These are phyloP conservation scores for Mycena filopes DNA, from an alignment of 768 basidiomycete genomes.

Conservation along the genomic window DNA sequence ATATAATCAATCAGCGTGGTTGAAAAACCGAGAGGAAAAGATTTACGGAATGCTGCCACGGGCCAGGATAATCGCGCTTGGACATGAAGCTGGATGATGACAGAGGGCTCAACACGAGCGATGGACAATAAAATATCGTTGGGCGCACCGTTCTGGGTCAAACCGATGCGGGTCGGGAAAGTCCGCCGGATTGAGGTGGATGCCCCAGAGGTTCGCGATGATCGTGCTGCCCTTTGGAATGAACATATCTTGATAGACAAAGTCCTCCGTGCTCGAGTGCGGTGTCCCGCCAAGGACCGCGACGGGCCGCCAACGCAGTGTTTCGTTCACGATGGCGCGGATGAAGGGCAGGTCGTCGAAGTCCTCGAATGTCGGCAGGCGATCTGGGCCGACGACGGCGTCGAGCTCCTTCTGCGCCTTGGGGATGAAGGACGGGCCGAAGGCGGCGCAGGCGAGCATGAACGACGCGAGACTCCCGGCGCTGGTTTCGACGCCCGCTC, in stretches of 20 bases:
- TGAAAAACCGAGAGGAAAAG: not conserved
- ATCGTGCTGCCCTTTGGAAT: slow-evolving; percentile 51
- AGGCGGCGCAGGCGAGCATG: slow-evolving; percentile 40
- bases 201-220: slow-evolving; percentile 46
- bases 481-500: slow-evolving; percentile 60
- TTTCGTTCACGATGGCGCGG: slow-evolving; percentile 52
- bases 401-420: slow-evolving; percentile 56
- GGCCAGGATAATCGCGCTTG: slow-evolving; percentile 31
- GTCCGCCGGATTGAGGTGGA: slow-evolving; percentile 30
- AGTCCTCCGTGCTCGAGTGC: slow-evolving; percentile 50
- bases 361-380: slow-evolving; percentile 52
- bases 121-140: no score
- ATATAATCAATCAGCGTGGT: not conserved
- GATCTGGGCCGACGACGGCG: slow-evolving; percentile 45
- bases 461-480: slow-evolving; percentile 45
- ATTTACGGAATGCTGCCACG: slow-evolving; percentile 31
- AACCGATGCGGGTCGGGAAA: slow-evolving; percentile 33
- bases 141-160: slow-evolving; percentile 27
- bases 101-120: not conserved
- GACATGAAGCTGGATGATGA: slow-evolving; percentile 25
- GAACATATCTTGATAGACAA: slow-evolving; percentile 51
- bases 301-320: slow-evolving; percentile 49
- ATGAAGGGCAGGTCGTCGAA: slow-evolving; percentile 48
- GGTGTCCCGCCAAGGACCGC: slow-evolving; percentile 48
- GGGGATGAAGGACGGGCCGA: slow-evolving; percentile 40